Percentiles rank a stretch among this genome's conserved stretches.
These are phyloP conservation scores for Lasiodiplodia theobromae DNA, from an alignment of 2,329 filamentous ascomycete species.

Conservation along the genomic window DNA sequence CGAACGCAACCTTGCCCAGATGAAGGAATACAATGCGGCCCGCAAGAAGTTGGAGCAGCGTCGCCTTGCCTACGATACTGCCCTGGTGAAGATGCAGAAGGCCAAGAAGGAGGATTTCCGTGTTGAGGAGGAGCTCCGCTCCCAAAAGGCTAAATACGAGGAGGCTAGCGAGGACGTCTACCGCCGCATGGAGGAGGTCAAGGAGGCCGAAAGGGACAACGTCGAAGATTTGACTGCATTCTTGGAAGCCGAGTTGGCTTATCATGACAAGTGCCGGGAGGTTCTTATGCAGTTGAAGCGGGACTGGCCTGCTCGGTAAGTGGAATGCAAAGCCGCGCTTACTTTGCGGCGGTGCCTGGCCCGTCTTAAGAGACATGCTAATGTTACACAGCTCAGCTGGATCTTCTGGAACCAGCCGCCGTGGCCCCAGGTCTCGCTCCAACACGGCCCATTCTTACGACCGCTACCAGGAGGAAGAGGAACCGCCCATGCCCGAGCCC, in stretches of 20 bases:
- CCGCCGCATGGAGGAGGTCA: slow-evolving; percentile 94
- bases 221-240: slow-evolving; percentile 81
- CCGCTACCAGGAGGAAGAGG: slow-evolving; percentile 63
- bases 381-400: slow-evolving; percentile 37
- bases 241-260: slow-evolving; percentile 86
- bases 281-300: slow-evolving; percentile 74
- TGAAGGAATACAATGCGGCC: slow-evolving; percentile 96
- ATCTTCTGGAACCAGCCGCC: slow-evolving; percentile 45
- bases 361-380: slow-evolving; percentile 31
- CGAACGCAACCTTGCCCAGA: slow-evolving; percentile 86
- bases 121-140: slow-evolving; percentile 88
- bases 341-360: slow-evolving; percentile 36
- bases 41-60: slow-evolving; percentile 94
- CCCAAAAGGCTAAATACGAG: slow-evolving; percentile 94
- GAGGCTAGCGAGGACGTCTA: slow-evolving; percentile 92
- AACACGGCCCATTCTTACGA: slow-evolving; percentile 71
- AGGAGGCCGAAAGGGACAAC: slow-evolving; percentile 86
- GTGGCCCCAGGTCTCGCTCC: slow-evolving; percentile 62
- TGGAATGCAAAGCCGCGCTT: slow-evolving; percentile 34
- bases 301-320: slow-evolving; percentile 72
- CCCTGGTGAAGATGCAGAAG: slow-evolving; percentile 88
- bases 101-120: slow-evolving; percentile 92
- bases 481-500: slow-evolving; percentile 58
- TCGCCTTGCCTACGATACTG: slow-evolving; percentile 88
- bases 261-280: slow-evolving; percentile 89